Conservation (phyloP, 176 grass and related monocot genomes). For the Urochloa ruziziensis region DNA sequence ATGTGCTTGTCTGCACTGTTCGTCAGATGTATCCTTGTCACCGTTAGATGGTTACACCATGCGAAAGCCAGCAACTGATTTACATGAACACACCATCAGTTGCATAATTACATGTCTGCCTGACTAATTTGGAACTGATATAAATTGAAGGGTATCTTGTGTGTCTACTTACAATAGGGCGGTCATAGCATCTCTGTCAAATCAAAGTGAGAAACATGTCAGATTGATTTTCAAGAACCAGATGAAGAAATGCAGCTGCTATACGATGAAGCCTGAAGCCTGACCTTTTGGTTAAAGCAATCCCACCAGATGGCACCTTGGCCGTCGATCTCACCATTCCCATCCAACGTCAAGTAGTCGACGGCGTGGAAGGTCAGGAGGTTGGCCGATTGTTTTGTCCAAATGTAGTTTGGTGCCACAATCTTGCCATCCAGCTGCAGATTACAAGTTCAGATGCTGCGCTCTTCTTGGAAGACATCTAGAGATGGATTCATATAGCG, state of each 20-base stretch:
- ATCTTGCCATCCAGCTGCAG: slow-evolving; percentile 59
- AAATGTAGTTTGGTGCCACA: slow-evolving; percentile 42
- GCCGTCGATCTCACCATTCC: slow-evolving; percentile 58
- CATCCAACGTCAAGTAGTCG: slow-evolving; percentile 38
- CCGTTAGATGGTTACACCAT: slow-evolving; percentile 32
- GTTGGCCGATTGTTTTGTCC: slow-evolving; percentile 34
- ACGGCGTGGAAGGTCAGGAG: slow-evolving; percentile 43
- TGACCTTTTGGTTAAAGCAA: slow-evolving; percentile 42
- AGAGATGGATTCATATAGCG: neutral
- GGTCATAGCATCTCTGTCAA: slow-evolving; percentile 28
- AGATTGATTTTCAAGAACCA: slow-evolving; percentile 1
- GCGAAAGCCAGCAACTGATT: slow-evolving; percentile 47
- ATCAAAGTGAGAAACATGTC: slow-evolving; percentile 16
- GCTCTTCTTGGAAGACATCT: neutral
- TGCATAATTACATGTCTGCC: neutral
- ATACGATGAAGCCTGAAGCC: neutral
- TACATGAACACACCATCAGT: neutral
- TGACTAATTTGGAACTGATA: neutral
- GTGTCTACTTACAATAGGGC: slow-evolving; percentile 60
- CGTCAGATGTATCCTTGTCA: slow-evolving; percentile 46
- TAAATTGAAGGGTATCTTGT: neutral
- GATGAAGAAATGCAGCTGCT: neutral
- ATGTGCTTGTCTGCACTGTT: slow-evolving; percentile 63
- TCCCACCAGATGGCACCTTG: slow-evolving; percentile 71
- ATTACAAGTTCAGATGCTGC: neutral